phyloP scores from a whole-genome alignment of 2,329 filamentous ascomycete genomes.

The Zopfia rhizophila region DNA sequence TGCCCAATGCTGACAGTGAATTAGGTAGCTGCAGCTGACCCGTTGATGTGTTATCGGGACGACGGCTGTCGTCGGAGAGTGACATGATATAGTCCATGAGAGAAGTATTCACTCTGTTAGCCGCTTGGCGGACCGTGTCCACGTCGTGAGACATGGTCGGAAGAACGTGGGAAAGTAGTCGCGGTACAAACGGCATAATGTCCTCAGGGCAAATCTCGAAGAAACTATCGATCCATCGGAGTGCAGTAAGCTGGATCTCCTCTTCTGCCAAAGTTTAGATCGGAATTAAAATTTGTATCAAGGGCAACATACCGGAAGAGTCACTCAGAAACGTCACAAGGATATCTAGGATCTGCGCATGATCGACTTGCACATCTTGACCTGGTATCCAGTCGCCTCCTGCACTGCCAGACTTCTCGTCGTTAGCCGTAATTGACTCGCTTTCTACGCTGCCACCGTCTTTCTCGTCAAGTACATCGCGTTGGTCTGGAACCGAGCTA shows the following conservation, averaged over 20 bases:
- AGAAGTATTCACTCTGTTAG: slow-evolving; percentile 87
- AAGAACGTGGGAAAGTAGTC: slow-evolving; percentile 88
- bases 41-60: slow-evolving; percentile 52
- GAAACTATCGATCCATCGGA: slow-evolving; percentile 96
- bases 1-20: slow-evolving; percentile 49
- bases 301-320: slow-evolving; percentile 70
- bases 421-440: slow-evolving; percentile 45
- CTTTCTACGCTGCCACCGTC: slow-evolving; percentile 56
- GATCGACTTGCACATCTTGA: slow-evolving; percentile 95
- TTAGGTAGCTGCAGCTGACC: slow-evolving; percentile 57
- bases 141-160: slow-evolving; percentile 94
- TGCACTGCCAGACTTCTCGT: slow-evolving; percentile 59
- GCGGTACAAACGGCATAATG: slow-evolving; percentile 92
- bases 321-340: slow-evolving; percentile 89
- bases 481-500: slow-evolving; percentile 65
- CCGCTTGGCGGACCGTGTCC: slow-evolving; percentile 87
- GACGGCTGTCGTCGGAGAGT: slow-evolving; percentile 71
- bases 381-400: slow-evolving; percentile 98
- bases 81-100: slow-evolving; percentile 96
- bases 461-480: slow-evolving; percentile 60
- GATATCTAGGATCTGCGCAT: slow-evolving; percentile 90
- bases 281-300: slow-evolving; percentile 15
- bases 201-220: slow-evolving; percentile 98
- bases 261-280: slow-evolving; percentile 70
- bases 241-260: slow-evolving; percentile 87